Base-by-base conservation (phyloP, 2,329 filamentous ascomycete species). In the Ophiocordyceps australis region DNA sequence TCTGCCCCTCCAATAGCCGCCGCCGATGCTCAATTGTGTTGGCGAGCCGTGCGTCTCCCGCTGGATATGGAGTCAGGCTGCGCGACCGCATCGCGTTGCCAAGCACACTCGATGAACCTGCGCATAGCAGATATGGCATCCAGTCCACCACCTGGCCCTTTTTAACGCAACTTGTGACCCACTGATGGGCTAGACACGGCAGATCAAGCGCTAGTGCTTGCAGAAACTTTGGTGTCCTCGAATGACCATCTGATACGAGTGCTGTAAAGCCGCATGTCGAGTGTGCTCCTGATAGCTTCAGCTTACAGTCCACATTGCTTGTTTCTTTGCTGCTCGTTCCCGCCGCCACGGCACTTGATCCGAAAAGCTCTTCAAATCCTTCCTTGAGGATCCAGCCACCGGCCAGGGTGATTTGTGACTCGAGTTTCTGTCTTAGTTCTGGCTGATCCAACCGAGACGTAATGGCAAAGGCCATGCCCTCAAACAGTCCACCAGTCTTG, bases 141-240 rank as follows among this genome's bases (percentile, higher is more conserved):
- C 85, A 94, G 26, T 78, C 66, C 1, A 91, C 50, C 1, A 86
- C 49, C 7, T 52, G 43, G 5, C 59, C 56, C 17, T 67, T 66
- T 1, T 59, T 48, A 4, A 86, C 47, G 33, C 80, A 93, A 25
- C 77, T 65, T 15, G 67, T 61, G 24, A 92, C 57, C 86, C 89
- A 98, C 28, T 74, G 73, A 5, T 72, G 65, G 5, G 81, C 76
- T 2, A 98, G 59, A 40, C 85, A 93, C 0, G 89, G 89, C 1
- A 98, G 52, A 1, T 81, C 82, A 1, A 98, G 65, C 0, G 89
- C 85, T 3, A 98, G 65, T 0, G 89, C 89, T 51, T 95, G 85
- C 62, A 95, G 79, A 47, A 89, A 94, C 45, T 95, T 98, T 25
- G 74, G 68, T 34, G 82, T 83, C 24, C 86, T 72, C 6, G 79